These are phyloP conservation scores for Fusarium circinatum DNA, from an alignment of 2,329 filamentous ascomycete species.

Conservation along the genomic window DNA sequence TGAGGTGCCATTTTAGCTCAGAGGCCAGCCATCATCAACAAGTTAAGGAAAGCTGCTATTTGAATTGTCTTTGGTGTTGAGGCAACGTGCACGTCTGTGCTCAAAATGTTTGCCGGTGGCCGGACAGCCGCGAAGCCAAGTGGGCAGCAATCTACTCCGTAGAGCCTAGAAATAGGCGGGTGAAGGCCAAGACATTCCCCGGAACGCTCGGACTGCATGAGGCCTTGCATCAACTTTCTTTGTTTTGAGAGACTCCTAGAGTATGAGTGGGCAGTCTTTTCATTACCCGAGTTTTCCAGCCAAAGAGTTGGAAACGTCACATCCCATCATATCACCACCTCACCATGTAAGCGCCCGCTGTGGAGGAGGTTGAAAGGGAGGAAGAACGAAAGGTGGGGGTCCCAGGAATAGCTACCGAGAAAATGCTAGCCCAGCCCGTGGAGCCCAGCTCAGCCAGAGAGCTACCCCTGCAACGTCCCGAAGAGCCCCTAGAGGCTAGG, in stretches of 20 bases:
- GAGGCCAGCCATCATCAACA: constrained; percentile 1
- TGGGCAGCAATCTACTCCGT: constrained; percentile 19
- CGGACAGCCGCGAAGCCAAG: constrained; percentile 33
- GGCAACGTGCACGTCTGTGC: constrained; percentile 17
- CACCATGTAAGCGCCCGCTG: constrained; percentile 20
- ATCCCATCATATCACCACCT: background rate
- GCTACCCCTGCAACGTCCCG: constrained; percentile 41
- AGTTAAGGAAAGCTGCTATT: background rate
- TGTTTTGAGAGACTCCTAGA: background rate
- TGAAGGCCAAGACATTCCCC: constrained; percentile 15
- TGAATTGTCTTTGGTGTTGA: constrained; percentile 16
- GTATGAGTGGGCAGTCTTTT: background rate
- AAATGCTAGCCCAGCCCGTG: background rate
- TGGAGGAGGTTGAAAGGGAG: background rate
- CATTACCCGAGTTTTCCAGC: background rate
- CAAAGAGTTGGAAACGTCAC: background rate
- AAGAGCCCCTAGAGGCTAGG: constrained; percentile 29
- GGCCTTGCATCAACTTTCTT: constrained; percentile 1
- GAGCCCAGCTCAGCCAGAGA: background rate
- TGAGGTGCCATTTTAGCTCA: constrained; percentile 3
- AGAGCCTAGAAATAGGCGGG: constrained; percentile 26
- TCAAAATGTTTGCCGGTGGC: constrained; percentile 19
- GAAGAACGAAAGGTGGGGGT: constrained; percentile 7
- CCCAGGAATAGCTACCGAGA: constrained; percentile 36
- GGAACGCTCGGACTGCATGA: constrained; percentile 26